These are phyloP conservation scores for Epichloe coenophiala DNA, from an alignment of 2,329 filamentous ascomycete genomes.

Conservation along the genomic window DNA sequence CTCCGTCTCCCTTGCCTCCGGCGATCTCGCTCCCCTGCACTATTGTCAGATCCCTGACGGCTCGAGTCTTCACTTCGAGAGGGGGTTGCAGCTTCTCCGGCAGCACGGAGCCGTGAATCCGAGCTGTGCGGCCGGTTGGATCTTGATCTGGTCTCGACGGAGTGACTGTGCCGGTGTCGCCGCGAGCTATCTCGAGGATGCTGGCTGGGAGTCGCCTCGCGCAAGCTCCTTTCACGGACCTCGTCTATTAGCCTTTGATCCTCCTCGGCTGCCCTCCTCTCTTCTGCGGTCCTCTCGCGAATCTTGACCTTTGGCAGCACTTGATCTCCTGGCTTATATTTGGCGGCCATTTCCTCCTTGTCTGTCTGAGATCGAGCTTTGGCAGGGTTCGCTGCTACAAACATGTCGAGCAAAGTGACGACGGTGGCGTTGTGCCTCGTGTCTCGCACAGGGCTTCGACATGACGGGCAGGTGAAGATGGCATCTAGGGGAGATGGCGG, in stretches of 20 bases:
- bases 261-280: constrained; percentile 45
- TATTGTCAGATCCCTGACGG: constrained; percentile 20
- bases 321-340: constrained; percentile 71
- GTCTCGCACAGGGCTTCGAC: constrained; percentile 72
- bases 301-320: constrained; percentile 53
- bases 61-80: constrained; percentile 13
- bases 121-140: constrained; percentile 18
- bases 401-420: constrained; percentile 81
- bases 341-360: constrained; percentile 58
- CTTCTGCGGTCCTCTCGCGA: constrained; percentile 36
- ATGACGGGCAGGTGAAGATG: constrained; percentile 81
- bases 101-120: constrained; percentile 17
- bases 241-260: constrained; percentile 59
- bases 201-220: constrained; percentile 44
- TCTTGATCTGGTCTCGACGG: constrained; percentile 18
- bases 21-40: constrained; percentile 21
- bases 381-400: constrained; percentile 64
- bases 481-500: constrained; percentile 33
- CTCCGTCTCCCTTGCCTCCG: constrained; percentile 25
- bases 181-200: constrained; percentile 18
- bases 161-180: constrained; percentile 21
- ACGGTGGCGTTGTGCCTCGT: constrained; percentile 86
- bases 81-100: constrained; percentile 11
- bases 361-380: constrained; percentile 58
- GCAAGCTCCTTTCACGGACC: constrained; percentile 60